phyloP scores from a whole-genome alignment of 1,139 yeast genomes.

The Blastobotrys petasosporus region DNA sequence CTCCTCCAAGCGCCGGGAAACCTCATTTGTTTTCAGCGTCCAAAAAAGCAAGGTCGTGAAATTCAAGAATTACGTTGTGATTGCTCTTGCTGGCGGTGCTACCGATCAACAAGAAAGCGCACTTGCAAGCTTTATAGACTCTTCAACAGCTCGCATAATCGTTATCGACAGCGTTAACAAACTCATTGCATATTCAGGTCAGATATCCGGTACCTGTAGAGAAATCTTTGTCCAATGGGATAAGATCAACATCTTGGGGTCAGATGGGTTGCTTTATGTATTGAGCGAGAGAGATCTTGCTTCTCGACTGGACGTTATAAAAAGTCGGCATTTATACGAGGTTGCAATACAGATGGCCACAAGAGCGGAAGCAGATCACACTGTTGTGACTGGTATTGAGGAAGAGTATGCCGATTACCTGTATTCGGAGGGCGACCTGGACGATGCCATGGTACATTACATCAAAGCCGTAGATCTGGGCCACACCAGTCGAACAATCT shows the following conservation, averaged over 20 bases:
- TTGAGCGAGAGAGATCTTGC: conserved; percentile 61
- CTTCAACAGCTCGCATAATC: conserved; percentile 44
- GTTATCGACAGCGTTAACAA: conserved; percentile 65
- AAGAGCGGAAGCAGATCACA: conserved; percentile 37
- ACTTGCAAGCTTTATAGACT: conserved; percentile 24
- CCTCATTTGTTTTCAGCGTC: conserved; percentile 52
- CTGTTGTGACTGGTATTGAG: conserved; percentile 48
- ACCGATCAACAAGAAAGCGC: conserved; percentile 11
- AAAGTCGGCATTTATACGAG: conserved; percentile 64
- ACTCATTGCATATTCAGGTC: conserved; percentile 62
- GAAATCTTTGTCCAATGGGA: conserved; percentile 52
- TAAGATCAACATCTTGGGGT: conserved; percentile 54
- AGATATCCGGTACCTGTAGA: conserved; percentile 57
- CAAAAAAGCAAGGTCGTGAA: conserved; percentile 51
- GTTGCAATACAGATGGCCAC: conserved; percentile 69
- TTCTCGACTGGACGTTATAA: conserved; percentile 63
- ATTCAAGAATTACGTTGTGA: conserved; percentile 46
- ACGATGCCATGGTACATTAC: conserved; percentile 66
- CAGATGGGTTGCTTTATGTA: conserved; percentile 70
- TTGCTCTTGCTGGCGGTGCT: conserved; percentile 24
- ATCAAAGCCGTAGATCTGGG: conserved; percentile 47
- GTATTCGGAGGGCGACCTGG: conserved; percentile 57
- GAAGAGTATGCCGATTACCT: conserved; percentile 66
- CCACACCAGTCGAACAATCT: conserved; percentile 65
- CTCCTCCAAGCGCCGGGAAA: conserved; percentile 49